Conservation (phyloP, 306 rosid species). For the Rosa rugosa region DNA sequence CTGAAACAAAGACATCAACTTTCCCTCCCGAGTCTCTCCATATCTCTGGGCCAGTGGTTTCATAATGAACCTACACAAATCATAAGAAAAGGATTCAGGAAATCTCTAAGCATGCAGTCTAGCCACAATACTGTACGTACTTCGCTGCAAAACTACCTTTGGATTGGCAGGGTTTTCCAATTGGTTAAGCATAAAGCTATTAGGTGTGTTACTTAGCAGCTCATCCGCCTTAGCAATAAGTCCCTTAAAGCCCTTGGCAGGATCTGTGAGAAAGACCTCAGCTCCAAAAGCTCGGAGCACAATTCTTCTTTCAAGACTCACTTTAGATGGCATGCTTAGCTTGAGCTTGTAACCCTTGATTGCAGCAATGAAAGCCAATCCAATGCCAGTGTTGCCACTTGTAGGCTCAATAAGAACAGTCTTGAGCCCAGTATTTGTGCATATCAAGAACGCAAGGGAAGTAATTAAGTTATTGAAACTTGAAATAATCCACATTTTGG, state of each 20-base stretch:
- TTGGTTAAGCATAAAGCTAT: conserved; percentile 51
- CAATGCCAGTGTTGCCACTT: conserved; percentile 86
- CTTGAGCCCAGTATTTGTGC: conserved; percentile 37
- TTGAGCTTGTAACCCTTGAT: too few species aligned
- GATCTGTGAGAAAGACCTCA: conserved; percentile 62
- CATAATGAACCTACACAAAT: conserved; percentile 66
- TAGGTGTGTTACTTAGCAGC: conserved; percentile 48
- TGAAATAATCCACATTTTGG: conserved; percentile 22
- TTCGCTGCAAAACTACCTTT: conserved; percentile 31
- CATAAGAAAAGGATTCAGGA: background rate
- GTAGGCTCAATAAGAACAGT: conserved; percentile 72
- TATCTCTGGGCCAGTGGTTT: conserved; percentile 88
- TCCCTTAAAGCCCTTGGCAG: conserved; percentile 58
- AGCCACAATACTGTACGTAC: conserved; percentile 1
- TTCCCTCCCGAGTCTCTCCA: conserved; percentile 79
- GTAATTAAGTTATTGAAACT: conserved; percentile 18
- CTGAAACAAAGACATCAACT: conserved; percentile 66
- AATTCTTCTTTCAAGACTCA: conserved; percentile 66
- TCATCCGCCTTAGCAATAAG: conserved; percentile 52
- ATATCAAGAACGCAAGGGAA: conserved; percentile 16
- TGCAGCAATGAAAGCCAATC: conserved; percentile 72
- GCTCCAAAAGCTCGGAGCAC: conserved; percentile 76
- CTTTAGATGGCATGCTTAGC: background rate
- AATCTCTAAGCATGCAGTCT: background rate
- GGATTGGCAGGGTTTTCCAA: conserved; percentile 73